Evolutionary conservation across 495 filamentous ascomycete genomes (phyloP), one percentile per base, ranked within the genome.

Genomic region (Tuber magnatum): DNA sequence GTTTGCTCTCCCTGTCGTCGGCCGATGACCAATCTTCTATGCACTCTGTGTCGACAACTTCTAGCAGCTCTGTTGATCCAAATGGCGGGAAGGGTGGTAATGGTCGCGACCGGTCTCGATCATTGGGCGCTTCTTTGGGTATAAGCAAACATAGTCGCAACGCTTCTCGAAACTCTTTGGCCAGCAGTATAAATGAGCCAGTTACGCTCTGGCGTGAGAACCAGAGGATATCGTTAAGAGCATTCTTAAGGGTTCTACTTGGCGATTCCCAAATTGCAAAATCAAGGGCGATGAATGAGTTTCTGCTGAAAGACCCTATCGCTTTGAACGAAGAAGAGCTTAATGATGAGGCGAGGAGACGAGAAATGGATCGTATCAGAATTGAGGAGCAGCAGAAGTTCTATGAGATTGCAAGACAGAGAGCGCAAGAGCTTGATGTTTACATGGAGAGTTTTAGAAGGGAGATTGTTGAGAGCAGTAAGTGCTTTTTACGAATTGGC

Each of bases 321-420:
- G 87, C 85, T 9, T 85, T 92, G 24, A 94, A 89, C 43, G 91
- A 94, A 77, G 93, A 95, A 76, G 96, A 98, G 83, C 82, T 89
- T 40, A 86, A 90, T 12, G 96, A 99, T 83, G 92, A 97, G 61
- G 78, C 89, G 35, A 86, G 88, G 71, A 87, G 95, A 40, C 97
- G 94, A 80, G 88, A 87, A 5, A 92, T 96, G 86, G 95, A 99
- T 82, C 89, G 92, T 79, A 90, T 92, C 78, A 88, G 95, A 40
- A 88, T 98, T 39, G 92, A 96, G 80, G 95, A 99, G 84, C 95
- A 98, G 83, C 91, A 89, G 83, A 88, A 88, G 72, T 99, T 99
- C 83, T 99, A 97, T 85, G 94, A 99, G 82, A 92, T 99, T 82
- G 95, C 95, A 3, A 86, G 93, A 76, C 90, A 93, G 83, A 91